Conservation (phyloP, 805 yeast genomes). For the Suhomyces canberraensis region DNA sequence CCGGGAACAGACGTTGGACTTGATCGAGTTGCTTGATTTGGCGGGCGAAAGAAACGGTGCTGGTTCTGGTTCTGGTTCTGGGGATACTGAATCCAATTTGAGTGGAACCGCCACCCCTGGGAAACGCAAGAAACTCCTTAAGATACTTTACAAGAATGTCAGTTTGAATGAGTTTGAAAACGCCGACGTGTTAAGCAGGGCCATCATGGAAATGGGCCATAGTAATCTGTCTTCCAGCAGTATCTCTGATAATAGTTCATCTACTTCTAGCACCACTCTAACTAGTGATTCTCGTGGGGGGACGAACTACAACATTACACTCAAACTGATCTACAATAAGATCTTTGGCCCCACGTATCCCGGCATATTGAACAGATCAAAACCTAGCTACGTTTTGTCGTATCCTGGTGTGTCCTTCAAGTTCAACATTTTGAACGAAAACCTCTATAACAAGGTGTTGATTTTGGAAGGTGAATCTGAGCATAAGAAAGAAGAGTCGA, state of each 20-base stretch:
- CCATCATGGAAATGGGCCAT: not conserved
- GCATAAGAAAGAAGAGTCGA: constrained; percentile 16
- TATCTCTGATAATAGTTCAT: constrained; percentile 4
- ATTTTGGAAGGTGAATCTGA: not conserved
- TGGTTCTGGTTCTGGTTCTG: not conserved
- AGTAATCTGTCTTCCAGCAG: constrained; percentile 2
- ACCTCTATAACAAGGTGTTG: constrained; percentile 13
- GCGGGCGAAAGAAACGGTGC: constrained; percentile 1
- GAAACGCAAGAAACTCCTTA: constrained; percentile 8
- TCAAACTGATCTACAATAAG: constrained; percentile 45
- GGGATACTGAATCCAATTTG: not conserved
- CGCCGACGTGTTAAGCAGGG: constrained; percentile 6
- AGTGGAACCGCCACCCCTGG: not conserved
- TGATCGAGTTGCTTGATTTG: constrained; percentile 11
- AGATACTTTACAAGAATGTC: constrained; percentile 31
- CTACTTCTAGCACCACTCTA: not conserved
- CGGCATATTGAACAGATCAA: constrained; percentile 33
- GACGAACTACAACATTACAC: not conserved
- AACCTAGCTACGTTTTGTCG: constrained; percentile 41
- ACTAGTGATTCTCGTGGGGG: not conserved
- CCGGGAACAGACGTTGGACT: constrained; percentile 9
- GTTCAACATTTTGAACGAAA: constrained; percentile 30
- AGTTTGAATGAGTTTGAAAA: constrained; percentile 25
- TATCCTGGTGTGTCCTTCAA: constrained; percentile 58
- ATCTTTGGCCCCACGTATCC: constrained; percentile 64